Percentiles rank a stretch among this genome's conserved stretches.
Conservation (phyloP, 257 asterid genomes). For the Hygrophila difformis region DNA sequence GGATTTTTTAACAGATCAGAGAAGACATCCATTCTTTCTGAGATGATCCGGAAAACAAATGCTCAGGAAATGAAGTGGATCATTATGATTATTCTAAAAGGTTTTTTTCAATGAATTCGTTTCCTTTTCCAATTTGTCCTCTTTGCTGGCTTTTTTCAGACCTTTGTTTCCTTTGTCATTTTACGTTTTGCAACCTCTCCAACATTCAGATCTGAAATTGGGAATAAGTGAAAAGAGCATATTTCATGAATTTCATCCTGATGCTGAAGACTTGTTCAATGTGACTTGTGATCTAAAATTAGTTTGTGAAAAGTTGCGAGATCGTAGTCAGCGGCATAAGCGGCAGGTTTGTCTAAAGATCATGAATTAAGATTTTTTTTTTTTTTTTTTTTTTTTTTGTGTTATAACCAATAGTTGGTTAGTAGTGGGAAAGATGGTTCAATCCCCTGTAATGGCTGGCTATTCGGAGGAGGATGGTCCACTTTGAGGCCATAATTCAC, state of each 20-base stretch:
- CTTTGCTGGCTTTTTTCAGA: background rate
- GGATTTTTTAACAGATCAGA: slow-evolving; percentile 47
- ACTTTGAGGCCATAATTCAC: too few species aligned
- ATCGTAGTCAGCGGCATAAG: slow-evolving; percentile 81
- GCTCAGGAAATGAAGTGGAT: slow-evolving; percentile 99
- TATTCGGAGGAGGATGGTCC: too few species aligned
- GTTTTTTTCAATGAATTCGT: slow-evolving; percentile 24
- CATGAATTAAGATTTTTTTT: slow-evolving; percentile 9
- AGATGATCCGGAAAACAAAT: slow-evolving; percentile 76
- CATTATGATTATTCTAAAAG: slow-evolving; percentile 92
- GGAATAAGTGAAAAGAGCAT: slow-evolving; percentile 91
- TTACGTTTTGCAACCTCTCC: slow-evolving; percentile 10
- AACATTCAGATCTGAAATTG: slow-evolving; percentile 72
- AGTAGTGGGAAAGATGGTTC: background rate
- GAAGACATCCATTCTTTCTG: slow-evolving; percentile 65
- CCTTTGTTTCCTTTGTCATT: slow-evolving; percentile 4
- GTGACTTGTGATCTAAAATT: slow-evolving; percentile 93
- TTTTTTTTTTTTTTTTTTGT: slow-evolving; percentile 3
- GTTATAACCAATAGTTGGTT: background rate
- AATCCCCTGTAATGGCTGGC: too few species aligned
- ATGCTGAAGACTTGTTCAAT: slow-evolving; percentile 95
- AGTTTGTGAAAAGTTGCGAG: slow-evolving; percentile 76
- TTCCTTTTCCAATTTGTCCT: slow-evolving; percentile 6
- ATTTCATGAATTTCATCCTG: slow-evolving; percentile 97
- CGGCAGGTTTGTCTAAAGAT: slow-evolving; percentile 61